Percentiles rank a stretch among this genome's conserved stretches.
Conservation (phyloP, 148 eudicot genomes). For the Hydrangea macrophylla region DNA sequence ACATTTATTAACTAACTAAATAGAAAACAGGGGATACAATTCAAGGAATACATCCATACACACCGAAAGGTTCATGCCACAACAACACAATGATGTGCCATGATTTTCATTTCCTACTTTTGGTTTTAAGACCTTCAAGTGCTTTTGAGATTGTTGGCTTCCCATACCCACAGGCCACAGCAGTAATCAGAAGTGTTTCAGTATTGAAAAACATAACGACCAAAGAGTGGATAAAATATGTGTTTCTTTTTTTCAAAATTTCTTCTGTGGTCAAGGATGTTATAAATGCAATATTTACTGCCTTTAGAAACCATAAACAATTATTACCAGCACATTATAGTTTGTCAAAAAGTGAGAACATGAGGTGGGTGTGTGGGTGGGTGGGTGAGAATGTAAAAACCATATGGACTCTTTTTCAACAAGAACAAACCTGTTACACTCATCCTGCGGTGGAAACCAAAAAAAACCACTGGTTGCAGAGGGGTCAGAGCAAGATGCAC, state of each 20-base stretch:
- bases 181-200: neutral
- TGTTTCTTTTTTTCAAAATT: neutral
- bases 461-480: conserved; percentile 94
- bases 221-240: neutral
- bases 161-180: neutral
- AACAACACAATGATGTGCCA: neutral
- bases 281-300: neutral
- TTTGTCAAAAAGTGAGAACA: too few relatives aligned
- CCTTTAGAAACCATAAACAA: neutral
- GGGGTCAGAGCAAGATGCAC: conserved; percentile 98
- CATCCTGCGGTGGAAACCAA: conserved; percentile 93
- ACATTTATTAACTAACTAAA: too few relatives aligned
- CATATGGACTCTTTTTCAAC: neutral
- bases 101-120: neutral
- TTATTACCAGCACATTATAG: too few relatives aligned
- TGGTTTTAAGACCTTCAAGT: neutral
- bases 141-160: neutral
- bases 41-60: neutral
- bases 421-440: conserved; percentile 86
- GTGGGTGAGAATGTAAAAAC: neutral
- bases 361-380: too few relatives aligned
- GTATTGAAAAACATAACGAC: neutral
- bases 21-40: too few relatives aligned
- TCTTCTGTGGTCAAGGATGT: neutral
- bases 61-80: neutral